Percentiles rank a stretch among this genome's conserved stretches.
phyloP scores from a whole-genome alignment of 2,329 filamentous ascomycete species.

The Pseudopithomyces maydicus region DNA sequence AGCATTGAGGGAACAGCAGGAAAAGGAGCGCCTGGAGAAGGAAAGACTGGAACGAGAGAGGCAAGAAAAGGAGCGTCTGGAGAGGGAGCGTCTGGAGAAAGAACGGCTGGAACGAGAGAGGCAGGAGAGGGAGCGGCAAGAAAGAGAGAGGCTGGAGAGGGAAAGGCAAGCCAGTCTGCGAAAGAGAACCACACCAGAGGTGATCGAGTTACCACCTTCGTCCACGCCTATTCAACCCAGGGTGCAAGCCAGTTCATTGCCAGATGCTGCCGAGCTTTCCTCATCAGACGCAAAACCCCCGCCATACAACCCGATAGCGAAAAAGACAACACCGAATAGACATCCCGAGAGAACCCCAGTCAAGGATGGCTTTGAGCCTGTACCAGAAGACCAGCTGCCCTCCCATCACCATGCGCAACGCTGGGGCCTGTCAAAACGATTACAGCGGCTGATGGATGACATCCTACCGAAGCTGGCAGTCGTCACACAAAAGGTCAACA shows the following conservation, averaged over 20 bases:
- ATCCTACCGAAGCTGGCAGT: slow-evolving; percentile 83
- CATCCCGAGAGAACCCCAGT: slow-evolving; percentile 13
- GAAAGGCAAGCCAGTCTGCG: not conserved
- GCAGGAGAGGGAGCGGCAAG: not conserved
- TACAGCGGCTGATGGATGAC: slow-evolving; percentile 83
- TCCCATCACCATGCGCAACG: slow-evolving; percentile 59
- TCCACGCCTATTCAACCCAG: slow-evolving; percentile 2
- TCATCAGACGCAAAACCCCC: slow-evolving; percentile 2
- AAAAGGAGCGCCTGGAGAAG: slow-evolving; percentile 6
- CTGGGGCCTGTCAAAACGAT: slow-evolving; percentile 63
- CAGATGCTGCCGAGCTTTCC: not conserved
- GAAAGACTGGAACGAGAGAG: not conserved
- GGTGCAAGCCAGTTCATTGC: not conserved
- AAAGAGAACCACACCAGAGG: not conserved
- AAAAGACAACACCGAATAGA: slow-evolving; percentile 11
- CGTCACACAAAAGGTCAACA: slow-evolving; percentile 87
- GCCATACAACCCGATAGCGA: slow-evolving; percentile 6
- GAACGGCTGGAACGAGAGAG: not conserved
- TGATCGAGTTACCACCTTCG: not conserved
- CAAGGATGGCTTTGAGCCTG: slow-evolving; percentile 35
- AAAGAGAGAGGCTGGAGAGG: not conserved
- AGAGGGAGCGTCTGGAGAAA: not conserved
- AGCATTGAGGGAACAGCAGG: not conserved
- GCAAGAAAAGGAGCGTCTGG: slow-evolving; percentile 7
- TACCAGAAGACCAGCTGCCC: slow-evolving; percentile 52